Evolutionary conservation across 192 early-diverging fungal species (phyloP), one percentile per base, ranked within the genome.

Genomic region (Tieghemiomyces parasiticus): DNA sequence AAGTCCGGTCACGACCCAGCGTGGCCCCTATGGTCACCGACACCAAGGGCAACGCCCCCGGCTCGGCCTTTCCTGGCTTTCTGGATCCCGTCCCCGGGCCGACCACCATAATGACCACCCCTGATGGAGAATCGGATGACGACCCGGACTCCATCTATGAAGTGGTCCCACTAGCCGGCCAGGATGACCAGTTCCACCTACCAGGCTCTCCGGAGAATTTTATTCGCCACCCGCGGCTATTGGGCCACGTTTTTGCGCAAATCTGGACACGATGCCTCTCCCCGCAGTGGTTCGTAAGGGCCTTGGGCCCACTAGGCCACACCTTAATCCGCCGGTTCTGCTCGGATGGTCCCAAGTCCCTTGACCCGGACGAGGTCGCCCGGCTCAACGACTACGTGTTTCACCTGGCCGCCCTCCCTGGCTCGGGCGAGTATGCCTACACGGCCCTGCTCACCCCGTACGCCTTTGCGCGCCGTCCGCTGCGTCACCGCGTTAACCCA

Each of bases 231-330:
- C 64, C 59, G 22, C 29, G 60, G 51, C 22, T 66, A 28, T 30
- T 68, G 56, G 58, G 66, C 59, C 47, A 61, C 42, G 16, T 60
- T 64, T 65, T 73, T 4, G 53, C 65, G 33, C 63, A 71, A 33
- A 71, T 91, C 32, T 93, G 91, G 91, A 71, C 82, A 38, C 74
- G 78, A 61, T 86, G 87, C 61, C 74, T 84, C n/a, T 81, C 92
- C 1, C 92, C 92, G 16, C 82, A 87, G 77, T 79, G 76, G 28
- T 59, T 94, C 31, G 78, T 94, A 58, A 76, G 92, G 20, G 69
- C 75, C 22, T 59, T 71, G 6, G 92, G 92, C 22, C 92, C 92
- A 2, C 80, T 86, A 58, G 87, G 91, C 10, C 77, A 83, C 14
- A 56, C 60, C 0, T 66, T 83, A 32, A 71, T 81, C 25, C 45